phyloP scores from a whole-genome alignment of 768 basidiomycete species.

The Nevesoporus exiguus region DNA sequence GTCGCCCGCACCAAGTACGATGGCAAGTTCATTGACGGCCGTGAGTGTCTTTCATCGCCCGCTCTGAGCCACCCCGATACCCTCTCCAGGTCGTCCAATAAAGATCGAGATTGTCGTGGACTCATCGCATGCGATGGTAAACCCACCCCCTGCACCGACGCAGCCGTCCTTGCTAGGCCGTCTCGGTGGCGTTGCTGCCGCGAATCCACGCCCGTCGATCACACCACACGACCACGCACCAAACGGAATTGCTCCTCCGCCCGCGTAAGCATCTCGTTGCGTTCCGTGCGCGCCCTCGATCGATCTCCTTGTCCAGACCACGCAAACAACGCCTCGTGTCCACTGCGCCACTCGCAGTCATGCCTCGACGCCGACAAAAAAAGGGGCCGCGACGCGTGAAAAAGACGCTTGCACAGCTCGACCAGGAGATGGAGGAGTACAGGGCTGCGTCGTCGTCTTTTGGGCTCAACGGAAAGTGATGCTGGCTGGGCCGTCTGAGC shows the following conservation, averaged over 20 bases:
- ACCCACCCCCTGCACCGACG: slow-evolving; percentile 22
- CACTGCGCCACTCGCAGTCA: slow-evolving; percentile 23
- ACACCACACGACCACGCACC: slow-evolving; percentile 12
- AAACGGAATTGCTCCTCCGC: slow-evolving; percentile 12
- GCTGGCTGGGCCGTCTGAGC: too few relatives aligned
- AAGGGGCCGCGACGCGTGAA: slow-evolving; percentile 76
- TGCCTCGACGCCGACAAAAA: slow-evolving; percentile 48
- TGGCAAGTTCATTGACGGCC: slow-evolving; percentile 71
- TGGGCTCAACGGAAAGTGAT: slow-evolving; percentile 13
- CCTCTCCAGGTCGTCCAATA: slow-evolving; percentile 55
- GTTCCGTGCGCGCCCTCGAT: neutral
- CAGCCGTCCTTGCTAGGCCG: slow-evolving; percentile 40
- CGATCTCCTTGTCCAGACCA: slow-evolving; percentile 10
- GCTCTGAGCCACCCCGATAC: neutral
- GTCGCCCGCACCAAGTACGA: slow-evolving; percentile 67
- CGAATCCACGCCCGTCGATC: neutral
- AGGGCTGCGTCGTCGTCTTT: slow-evolving; percentile 39
- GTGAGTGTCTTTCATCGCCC: slow-evolving; percentile 30
- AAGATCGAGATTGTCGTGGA: slow-evolving; percentile 63
- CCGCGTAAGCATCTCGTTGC: slow-evolving; percentile 9
- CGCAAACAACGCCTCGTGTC: slow-evolving; percentile 19
- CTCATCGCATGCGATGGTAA: slow-evolving; percentile 23
- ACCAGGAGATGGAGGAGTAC: slow-evolving; percentile 81
- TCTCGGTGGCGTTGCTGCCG: slow-evolving; percentile 22
- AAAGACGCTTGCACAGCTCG: slow-evolving; percentile 63